A percentile compares a stretch with the other conserved stretches of the same genome.
phyloP scores from a whole-genome alignment of 2,329 filamentous ascomycete species.

The Fusarium sp. region DNA sequence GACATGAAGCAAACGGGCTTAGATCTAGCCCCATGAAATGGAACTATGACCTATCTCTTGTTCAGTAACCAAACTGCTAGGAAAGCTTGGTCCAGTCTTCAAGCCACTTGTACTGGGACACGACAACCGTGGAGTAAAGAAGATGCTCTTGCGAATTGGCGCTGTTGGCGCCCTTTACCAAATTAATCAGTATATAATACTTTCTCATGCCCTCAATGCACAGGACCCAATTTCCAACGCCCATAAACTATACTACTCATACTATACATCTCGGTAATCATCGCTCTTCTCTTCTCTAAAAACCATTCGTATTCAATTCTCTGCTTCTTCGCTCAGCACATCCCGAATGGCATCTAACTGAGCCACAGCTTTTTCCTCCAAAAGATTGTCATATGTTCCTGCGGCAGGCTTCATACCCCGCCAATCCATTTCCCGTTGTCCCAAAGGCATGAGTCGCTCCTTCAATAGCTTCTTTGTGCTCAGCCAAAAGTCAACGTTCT shows the following conservation, averaged over 20 bases:
- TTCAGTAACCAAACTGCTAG: neutral
- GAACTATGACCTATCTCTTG: slow-evolving; percentile 28
- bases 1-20: slow-evolving; percentile 15
- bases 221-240: slow-evolving; percentile 42
- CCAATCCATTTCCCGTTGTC: slow-evolving; percentile 76
- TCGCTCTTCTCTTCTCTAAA: slow-evolving; percentile 26
- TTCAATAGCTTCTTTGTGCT: slow-evolving; percentile 74
- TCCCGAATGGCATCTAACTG: slow-evolving; percentile 72
- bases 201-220: slow-evolving; percentile 37
- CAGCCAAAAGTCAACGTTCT: slow-evolving; percentile 87
- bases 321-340: slow-evolving; percentile 64
- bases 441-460: slow-evolving; percentile 78
- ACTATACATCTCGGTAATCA: slow-evolving; percentile 39
- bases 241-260: slow-evolving; percentile 41
- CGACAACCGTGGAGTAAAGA: neutral
- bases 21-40: slow-evolving; percentile 14
- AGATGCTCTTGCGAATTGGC: neutral
- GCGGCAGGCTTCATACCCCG: slow-evolving; percentile 54
- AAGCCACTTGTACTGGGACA: neutral
- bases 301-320: slow-evolving; percentile 45
- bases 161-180: neutral
- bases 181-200: slow-evolving; percentile 22
- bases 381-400: slow-evolving; percentile 65
- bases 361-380: slow-evolving; percentile 80
- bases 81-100: neutral